Base-by-base conservation (phyloP, 495 filamentous ascomycete species). In the Hypoxylon fragiforme region DNA sequence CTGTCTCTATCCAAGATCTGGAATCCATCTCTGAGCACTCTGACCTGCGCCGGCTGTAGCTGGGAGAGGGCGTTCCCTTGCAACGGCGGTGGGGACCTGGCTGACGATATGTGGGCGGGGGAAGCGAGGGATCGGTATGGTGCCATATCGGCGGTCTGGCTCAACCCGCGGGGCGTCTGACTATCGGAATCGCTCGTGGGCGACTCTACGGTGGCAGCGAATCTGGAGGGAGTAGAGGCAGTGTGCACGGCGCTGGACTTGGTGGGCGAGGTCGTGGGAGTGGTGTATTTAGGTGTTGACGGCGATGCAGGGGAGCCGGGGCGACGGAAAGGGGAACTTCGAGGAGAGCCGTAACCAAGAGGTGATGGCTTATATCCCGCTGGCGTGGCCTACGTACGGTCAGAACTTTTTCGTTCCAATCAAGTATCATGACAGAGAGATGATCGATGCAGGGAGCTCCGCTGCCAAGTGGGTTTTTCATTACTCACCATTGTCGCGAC, bases 1-100 rank as follows among this genome's bases (percentile, higher is more conserved):
- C 87, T 88, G 70, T 90, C 83, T 52, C 88, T 77, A 62, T 96
- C 91, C 20, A 97, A 77, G 40, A 95, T 87, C 68, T 90, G 85
- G 69, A 95, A 97, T 0, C 85, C 87, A 64, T 95, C 90, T 47
- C 90, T 80, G 70, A 97, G 81, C 49, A 87, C 83, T 43, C 85
- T 75, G 4, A 90, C 78, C 64, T 89, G 87, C 15, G 85, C 73
- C 7, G 86, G 77, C 13, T 85, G 80, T 36, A 91, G 57, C 45
- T 83, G 83, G 0, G 81, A 77, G 13, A 89, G 68, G 0, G 84
- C 79, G 63, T 83, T 87, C 21, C 72, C 73, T 9, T 66, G 50
- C 2, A 66, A 49, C 15, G 69, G 40, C 8, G 57, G 39, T 9
- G 63, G 64, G 43, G 57, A 60, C 6, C 61, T 62, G 22, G 69